Percentiles rank a stretch among this genome's conserved stretches.
These are phyloP conservation scores for Chlorella sp. DNA, from an alignment of 139 green algal genomes.

Conservation along the genomic window DNA sequence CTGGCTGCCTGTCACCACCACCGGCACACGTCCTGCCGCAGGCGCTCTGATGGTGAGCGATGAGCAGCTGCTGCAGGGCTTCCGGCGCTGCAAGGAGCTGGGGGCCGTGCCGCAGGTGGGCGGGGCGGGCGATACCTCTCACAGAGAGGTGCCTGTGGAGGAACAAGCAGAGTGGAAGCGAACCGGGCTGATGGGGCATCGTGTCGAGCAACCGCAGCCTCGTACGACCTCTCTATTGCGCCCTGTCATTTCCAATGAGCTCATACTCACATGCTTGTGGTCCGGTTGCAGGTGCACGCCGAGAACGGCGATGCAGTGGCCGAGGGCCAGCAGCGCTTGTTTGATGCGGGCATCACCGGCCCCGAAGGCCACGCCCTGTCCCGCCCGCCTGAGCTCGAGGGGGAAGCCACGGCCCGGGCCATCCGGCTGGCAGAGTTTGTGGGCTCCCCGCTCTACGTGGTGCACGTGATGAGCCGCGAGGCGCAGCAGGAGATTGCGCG, in stretches of 20 bases:
- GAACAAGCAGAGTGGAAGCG: too few relatives aligned
- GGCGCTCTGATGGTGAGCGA: conserved; percentile 69
- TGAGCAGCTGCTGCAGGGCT: conserved; percentile 83
- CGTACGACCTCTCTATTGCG: too few relatives aligned
- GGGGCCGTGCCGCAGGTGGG: conserved; percentile 88
- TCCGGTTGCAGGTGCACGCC: conserved; percentile 82
- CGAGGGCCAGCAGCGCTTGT: conserved; percentile 68
- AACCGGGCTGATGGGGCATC: too few relatives aligned
- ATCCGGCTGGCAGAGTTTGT: conserved; percentile 85
- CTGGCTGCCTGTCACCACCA: neutral
- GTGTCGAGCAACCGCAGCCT: too few relatives aligned
- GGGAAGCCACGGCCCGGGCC: conserved; percentile 87
- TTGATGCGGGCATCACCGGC: conserved; percentile 74
- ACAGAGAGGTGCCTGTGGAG: too few relatives aligned
- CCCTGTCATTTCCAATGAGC: too few relatives aligned
- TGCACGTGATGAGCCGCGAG: conserved; percentile 95
- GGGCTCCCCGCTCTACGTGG: conserved; percentile 93
- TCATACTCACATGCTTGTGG: too few relatives aligned
- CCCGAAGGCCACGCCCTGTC: conserved; percentile 92
- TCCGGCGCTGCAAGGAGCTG: conserved; percentile 84
- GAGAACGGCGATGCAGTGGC: conserved; percentile 94
- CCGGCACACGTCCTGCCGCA: conserved; percentile 8
- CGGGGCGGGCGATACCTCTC: too few relatives aligned
- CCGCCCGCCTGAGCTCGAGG: conserved; percentile 84
- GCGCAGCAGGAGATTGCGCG: conserved; percentile 76